Conservation (phyloP, 2,329 filamentous ascomycete species). For the Emmonsia crescens region DNA sequence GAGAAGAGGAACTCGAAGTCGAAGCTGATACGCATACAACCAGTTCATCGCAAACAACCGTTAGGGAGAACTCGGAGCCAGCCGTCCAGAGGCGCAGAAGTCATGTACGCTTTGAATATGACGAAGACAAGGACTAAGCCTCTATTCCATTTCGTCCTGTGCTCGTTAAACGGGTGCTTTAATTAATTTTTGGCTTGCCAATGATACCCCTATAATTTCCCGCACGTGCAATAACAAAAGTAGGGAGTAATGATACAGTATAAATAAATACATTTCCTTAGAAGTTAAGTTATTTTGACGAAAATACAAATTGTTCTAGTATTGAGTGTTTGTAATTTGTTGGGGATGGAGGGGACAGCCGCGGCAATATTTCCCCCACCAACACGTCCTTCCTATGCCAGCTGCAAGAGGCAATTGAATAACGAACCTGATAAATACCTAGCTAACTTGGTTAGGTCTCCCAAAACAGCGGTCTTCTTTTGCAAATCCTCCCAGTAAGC, state of each 20-base stretch:
- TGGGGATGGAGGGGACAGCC: background rate
- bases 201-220: background rate
- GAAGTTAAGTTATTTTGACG: background rate
- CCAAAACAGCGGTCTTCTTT: too few species aligned
- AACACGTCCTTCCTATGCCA: background rate
- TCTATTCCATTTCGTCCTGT: background rate
- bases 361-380: background rate
- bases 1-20: slow-evolving; percentile 13
- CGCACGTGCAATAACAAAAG: background rate
- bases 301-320: background rate
- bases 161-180: background rate
- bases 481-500: too few species aligned
- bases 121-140: background rate
- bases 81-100: slow-evolving; percentile 4
- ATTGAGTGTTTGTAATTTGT: background rate
- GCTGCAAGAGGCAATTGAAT: too few species aligned
- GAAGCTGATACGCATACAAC: slow-evolving; percentile 4
- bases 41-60: background rate
- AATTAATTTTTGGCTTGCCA: background rate
- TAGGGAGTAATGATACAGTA: background rate
- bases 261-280: background rate
- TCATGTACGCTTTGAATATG: slow-evolving; percentile 4
- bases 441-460: too few species aligned
- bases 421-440: too few species aligned
- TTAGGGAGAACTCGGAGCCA: slow-evolving; percentile 1